These are phyloP conservation scores for Aaosphaeria arxii DNA, from an alignment of 2,329 filamentous ascomycete genomes.

Conservation along the genomic window DNA sequence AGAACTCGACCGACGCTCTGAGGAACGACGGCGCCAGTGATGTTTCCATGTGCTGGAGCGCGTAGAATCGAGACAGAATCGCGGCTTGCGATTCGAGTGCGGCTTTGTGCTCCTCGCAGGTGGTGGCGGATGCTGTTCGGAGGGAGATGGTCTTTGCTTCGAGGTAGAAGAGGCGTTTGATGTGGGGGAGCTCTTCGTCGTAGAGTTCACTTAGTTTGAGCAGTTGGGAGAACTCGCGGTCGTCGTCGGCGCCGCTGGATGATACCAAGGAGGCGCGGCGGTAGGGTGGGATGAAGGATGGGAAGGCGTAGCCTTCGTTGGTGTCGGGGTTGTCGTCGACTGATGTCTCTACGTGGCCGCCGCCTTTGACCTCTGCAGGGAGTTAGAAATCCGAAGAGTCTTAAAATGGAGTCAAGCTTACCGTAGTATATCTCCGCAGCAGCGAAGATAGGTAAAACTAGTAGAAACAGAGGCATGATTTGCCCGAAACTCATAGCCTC, in stretches of 20 bases:
- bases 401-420: neutral
- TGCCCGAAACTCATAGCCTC: slow-evolving; percentile 12
- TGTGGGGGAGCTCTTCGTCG: neutral
- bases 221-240: neutral
- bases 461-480: slow-evolving; percentile 9
- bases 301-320: neutral
- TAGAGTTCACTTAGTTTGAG: neutral
- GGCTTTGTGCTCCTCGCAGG: neutral
- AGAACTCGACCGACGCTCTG: neutral
- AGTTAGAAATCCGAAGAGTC: neutral
- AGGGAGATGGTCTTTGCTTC: neutral
- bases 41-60: neutral
- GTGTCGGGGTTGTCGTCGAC: neutral
- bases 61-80: neutral
- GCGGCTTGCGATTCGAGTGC: neutral
- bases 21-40: neutral
- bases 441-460: slow-evolving; percentile 10
- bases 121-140: neutral
- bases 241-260: neutral
- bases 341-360: neutral
- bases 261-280: too few relatives aligned
- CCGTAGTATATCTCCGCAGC: slow-evolving; percentile 4
- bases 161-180: neutral
- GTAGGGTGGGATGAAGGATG: neutral
- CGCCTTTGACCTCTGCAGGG: neutral